A percentile compares a stretch with the other conserved stretches of the same genome.
These are phyloP conservation scores for Phytophthora syringae DNA, from an alignment of 352 stramenopile genomes.

Conservation along the genomic window DNA sequence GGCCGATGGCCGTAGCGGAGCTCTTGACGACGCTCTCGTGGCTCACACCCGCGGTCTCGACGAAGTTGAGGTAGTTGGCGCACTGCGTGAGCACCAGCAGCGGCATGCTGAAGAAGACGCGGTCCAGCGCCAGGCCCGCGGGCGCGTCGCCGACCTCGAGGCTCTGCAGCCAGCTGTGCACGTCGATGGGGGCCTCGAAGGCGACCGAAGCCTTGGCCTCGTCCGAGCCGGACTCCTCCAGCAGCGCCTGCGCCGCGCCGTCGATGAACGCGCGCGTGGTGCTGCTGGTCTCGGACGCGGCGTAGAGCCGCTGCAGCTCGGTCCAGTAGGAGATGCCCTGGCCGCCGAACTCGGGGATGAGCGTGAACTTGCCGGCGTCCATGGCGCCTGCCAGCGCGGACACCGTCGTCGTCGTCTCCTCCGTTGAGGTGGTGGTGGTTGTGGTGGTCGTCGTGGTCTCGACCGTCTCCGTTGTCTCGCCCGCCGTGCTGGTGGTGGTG, in stretches of 20 bases:
- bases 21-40: constrained; percentile 67
- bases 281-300: constrained; percentile 33
- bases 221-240: constrained; percentile 53
- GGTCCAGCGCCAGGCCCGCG: constrained; percentile 23
- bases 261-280: constrained; percentile 53
- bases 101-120: constrained; percentile 80
- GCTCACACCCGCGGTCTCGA: constrained; percentile 51
- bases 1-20: constrained; percentile 55
- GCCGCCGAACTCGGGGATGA: constrained; percentile 73
- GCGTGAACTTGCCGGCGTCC: constrained; percentile 27
- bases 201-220: constrained; percentile 51
- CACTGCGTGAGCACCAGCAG: constrained; percentile 79
- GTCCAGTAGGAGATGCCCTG: constrained; percentile 74
- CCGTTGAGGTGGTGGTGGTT: constrained; percentile 20
- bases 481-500: constrained; percentile 24
- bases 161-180: constrained; percentile 62
- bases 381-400: constrained; percentile 36
- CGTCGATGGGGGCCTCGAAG: constrained; percentile 54
- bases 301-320: constrained; percentile 63
- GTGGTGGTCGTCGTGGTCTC: constrained; percentile 32
- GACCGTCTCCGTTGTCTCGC: constrained; percentile 35
- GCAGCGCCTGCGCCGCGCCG: constrained; percentile 46
- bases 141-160: constrained; percentile 29
- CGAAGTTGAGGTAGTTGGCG: constrained; percentile 79
- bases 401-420: constrained; percentile 6